These are phyloP conservation scores for Gossypium rotundifolium DNA, from an alignment of 345 rosid species.

Conservation along the genomic window DNA sequence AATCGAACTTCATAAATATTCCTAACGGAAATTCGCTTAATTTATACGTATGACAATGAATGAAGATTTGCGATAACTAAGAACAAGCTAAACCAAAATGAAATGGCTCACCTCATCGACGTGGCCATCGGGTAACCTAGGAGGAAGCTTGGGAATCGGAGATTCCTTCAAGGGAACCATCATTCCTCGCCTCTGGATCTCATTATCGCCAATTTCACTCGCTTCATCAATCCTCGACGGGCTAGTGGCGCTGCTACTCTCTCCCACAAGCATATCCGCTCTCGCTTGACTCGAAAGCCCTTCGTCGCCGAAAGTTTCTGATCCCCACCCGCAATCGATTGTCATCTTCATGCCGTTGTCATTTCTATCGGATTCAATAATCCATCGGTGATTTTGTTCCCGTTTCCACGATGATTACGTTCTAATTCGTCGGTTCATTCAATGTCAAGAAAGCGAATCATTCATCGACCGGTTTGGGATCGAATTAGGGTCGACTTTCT, in stretches of 20 bases:
- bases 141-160: conserved; percentile 38
- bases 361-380: conserved; percentile 18
- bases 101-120: conserved; percentile 57
- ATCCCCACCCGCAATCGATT: conserved; percentile 8
- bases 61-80: background rate
- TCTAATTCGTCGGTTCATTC: conserved; percentile 19
- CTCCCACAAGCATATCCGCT: conserved; percentile 94
- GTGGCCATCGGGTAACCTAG: conserved; percentile 80
- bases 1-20: background rate
- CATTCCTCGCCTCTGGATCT: conserved; percentile 45
- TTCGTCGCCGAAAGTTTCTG: conserved; percentile 42
- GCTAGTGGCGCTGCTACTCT: conserved; percentile 60
- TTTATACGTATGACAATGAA: background rate
- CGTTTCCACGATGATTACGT: conserved; percentile 6
- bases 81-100: background rate
- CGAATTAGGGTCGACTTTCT: conserved; percentile 31
- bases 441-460: conserved; percentile 28
- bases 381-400: conserved; percentile 8
- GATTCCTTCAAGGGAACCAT: conserved; percentile 22
- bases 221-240: conserved; percentile 38
- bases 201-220: conserved; percentile 38
- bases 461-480: conserved; percentile 20
- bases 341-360: conserved; percentile 14
- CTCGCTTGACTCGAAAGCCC: conserved; percentile 63
- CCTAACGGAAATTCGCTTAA: background rate